phyloP scores from a whole-genome alignment of 371 early-diverging fungal species.

The Mortierella sp. region DNA sequence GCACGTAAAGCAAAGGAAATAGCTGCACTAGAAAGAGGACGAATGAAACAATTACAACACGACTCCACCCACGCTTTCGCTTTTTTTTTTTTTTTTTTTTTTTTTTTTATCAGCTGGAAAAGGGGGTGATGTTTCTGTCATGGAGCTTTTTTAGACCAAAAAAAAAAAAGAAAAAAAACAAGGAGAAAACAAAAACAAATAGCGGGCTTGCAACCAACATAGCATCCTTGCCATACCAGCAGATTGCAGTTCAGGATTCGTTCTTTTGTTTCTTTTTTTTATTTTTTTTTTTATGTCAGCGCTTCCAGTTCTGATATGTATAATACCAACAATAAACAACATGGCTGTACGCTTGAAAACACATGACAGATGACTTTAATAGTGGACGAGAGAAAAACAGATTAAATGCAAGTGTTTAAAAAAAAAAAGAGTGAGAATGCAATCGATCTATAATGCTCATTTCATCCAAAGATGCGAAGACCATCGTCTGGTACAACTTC shows the following conservation, averaged over 20 bases:
- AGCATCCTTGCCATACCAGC: background rate
- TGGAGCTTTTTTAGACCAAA: no score
- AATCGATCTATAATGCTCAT: no score
- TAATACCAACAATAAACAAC: background rate
- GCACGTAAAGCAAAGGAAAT: constrained; percentile 61
- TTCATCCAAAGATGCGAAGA: constrained; percentile 56
- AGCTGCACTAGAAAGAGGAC: background rate
- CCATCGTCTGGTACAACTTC: constrained; percentile 41
- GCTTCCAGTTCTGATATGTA: background rate
- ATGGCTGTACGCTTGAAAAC: background rate
- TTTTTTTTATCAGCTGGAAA: background rate
- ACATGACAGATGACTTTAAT: no score
- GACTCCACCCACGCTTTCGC: background rate
- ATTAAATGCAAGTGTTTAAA: background rate
- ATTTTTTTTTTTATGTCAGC: background rate
- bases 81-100: background rate
- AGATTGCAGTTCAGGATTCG: background rate
- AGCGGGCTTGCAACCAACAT: no score
- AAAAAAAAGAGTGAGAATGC: background rate
- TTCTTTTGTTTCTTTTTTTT: background rate
- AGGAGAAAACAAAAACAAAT: constrained; percentile 7
- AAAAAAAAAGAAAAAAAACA: background rate
- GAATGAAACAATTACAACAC: no score
- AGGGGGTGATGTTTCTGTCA: no score
- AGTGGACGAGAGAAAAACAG: background rate